Conservation (phyloP, 257 asterid species). For the Capsicum pubescens region DNA sequence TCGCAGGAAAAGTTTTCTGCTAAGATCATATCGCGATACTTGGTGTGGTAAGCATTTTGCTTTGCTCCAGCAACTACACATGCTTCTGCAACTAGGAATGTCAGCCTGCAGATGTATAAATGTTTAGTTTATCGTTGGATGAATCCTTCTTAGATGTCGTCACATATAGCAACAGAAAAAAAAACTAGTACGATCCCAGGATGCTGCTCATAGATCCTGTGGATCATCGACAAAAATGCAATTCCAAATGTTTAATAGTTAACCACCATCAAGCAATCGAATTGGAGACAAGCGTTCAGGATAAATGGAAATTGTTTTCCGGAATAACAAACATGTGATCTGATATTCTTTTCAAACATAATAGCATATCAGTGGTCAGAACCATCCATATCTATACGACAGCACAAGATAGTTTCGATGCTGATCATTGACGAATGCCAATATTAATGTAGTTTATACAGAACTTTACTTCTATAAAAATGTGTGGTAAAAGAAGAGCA, state of each 20-base stretch:
- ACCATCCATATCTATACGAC: background rate
- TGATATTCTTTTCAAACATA: background rate
- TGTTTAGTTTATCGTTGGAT: background rate
- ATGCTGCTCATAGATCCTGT: background rate
- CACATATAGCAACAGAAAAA: background rate
- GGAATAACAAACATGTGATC: background rate
- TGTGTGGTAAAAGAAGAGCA: background rate
- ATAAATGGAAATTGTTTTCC: background rate
- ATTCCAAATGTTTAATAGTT: background rate
- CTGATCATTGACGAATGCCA: background rate
- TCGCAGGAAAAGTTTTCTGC: constrained; percentile 79
- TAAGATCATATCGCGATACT: constrained; percentile 59
- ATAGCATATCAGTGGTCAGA: background rate
- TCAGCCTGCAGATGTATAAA: constrained; percentile 54
- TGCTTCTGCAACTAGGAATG: constrained; percentile 80
- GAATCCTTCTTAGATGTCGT: background rate
- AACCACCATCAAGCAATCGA: background rate
- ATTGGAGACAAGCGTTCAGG: background rate
- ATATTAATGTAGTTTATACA: no score
- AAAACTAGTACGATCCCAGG: background rate
- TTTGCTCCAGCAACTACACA: constrained; percentile 79
- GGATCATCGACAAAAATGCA: background rate
- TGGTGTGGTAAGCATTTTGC: constrained; percentile 81
- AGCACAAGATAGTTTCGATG: background rate
- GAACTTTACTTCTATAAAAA: background rate